Conservation (phyloP, 805 yeast genomes). For the Sugiyamaella americana region DNA sequence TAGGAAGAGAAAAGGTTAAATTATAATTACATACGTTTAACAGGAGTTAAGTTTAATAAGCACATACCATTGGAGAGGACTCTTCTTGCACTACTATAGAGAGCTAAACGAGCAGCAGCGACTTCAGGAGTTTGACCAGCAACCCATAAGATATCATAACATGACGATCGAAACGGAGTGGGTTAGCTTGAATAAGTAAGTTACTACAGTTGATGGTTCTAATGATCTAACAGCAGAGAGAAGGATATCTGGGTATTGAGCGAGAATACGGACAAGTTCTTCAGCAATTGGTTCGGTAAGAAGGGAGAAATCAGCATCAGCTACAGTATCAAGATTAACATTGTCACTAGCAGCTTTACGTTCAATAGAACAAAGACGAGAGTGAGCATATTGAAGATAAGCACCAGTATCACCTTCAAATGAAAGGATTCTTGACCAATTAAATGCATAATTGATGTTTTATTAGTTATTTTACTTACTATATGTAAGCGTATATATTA, state of each 20-base stretch:
- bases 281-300: conserved; percentile 67
- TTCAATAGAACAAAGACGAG: conserved; percentile 90
- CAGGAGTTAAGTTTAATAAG: conserved; percentile 92
- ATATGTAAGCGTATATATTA: too few species aligned
- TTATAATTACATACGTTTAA: conserved; percentile 96
- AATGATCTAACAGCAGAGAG: conserved; percentile 74
- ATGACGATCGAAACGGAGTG: conserved; percentile 94
- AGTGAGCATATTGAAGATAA: conserved; percentile 95
- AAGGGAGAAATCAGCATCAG: conserved; percentile 50
- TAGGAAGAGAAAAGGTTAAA: too few species aligned
- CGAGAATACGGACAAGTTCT: conserved; percentile 65
- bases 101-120: conserved; percentile 85
- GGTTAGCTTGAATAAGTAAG: conserved; percentile 84
- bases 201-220: conserved; percentile 92
- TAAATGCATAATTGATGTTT: conserved; percentile 91
- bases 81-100: conserved; percentile 84
- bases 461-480: too few species aligned
- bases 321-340: conserved; percentile 21
- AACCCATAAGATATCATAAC: conserved; percentile 94
- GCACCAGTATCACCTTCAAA: conserved; percentile 99
- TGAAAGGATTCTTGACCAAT: conserved; percentile 97
- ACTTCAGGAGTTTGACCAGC: conserved; percentile 87
- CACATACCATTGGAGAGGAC: conserved; percentile 85
- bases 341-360: conserved; percentile 57
- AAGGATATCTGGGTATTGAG: conserved; percentile 87